Evolutionary conservation across 2,329 filamentous ascomycete species (phyloP).

Genomic region (Epichloe gansuensis): DNA sequence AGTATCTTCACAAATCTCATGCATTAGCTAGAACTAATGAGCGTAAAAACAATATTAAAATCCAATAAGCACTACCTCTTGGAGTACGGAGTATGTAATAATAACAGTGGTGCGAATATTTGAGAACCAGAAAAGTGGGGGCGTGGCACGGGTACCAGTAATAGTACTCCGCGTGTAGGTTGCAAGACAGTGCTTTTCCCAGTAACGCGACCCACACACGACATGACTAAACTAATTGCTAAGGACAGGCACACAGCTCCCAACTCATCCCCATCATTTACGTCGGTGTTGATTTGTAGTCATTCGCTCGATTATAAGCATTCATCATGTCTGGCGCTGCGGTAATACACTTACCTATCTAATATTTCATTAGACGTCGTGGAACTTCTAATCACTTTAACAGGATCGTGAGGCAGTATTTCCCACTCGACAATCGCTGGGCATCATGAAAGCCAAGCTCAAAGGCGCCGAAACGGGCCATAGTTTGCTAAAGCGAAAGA

Average conservation of each 20-base stretch:
- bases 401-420: conserved; percentile 94
- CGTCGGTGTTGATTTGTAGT: not conserved
- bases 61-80: too few relatives aligned
- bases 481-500: conserved; percentile 92
- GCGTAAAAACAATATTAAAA: too few relatives aligned
- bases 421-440: conserved; percentile 91
- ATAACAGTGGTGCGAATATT: too few relatives aligned
- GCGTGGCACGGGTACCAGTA: too few relatives aligned
- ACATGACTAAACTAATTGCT: not conserved
- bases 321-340: conserved; percentile 21
- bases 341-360: conserved; percentile 9
- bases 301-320: not conserved
- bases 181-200: too few relatives aligned
- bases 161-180: too few relatives aligned
- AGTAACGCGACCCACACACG: not conserved
- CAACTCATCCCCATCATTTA: not conserved
- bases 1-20: too few relatives aligned
- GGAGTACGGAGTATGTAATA: too few relatives aligned
- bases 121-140: too few relatives aligned
- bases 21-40: too few relatives aligned
- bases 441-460: conserved; percentile 94
- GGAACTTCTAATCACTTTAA: not conserved
- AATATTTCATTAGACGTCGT: not conserved
- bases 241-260: not conserved
- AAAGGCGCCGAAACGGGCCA: conserved; percentile 88